phyloP scores from a whole-genome alignment of 2,329 filamentous ascomycete species.

The Epichloe amarillans region DNA sequence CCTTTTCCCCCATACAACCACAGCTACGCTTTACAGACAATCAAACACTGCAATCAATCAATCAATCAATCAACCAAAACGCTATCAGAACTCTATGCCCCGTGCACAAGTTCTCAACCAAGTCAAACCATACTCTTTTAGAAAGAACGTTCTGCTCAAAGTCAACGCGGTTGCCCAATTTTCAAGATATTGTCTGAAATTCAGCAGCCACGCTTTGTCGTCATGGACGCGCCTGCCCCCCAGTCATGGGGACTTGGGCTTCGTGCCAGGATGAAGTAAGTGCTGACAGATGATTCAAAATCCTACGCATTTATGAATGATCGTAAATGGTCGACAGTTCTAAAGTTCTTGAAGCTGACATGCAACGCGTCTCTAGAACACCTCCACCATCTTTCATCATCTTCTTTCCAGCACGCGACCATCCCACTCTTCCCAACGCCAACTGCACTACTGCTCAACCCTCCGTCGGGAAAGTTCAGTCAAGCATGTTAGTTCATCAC shows the following conservation, averaged over 20 bases:
- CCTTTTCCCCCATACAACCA: background rate
- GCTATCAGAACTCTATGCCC: constrained; percentile 3
- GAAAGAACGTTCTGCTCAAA: background rate
- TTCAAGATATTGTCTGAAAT: constrained; percentile 2
- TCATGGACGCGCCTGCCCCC: constrained; percentile 9
- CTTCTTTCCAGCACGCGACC: constrained; percentile 13
- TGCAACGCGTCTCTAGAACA: constrained; percentile 7
- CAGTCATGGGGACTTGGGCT: constrained; percentile 8
- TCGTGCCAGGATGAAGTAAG: constrained; percentile 8
- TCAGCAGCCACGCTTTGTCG: constrained; percentile 4
- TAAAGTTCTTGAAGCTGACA: constrained; percentile 8
- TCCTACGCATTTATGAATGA: too few relatives aligned
- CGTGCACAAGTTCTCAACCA: background rate
- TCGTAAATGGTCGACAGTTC: background rate
- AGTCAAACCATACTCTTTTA: background rate
- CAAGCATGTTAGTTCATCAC: background rate
- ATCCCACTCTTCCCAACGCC: background rate
- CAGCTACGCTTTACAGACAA: constrained; percentile 3
- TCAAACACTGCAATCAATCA: background rate
- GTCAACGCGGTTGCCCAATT: constrained; percentile 5
- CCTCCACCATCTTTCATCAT: constrained; percentile 13
- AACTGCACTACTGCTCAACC: background rate
- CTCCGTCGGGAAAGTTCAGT: background rate
- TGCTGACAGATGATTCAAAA: background rate
- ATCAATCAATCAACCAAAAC: background rate